These are phyloP conservation scores for Coccomyxa sp. DNA, from an alignment of 139 green algal species.

Conservation along the genomic window DNA sequence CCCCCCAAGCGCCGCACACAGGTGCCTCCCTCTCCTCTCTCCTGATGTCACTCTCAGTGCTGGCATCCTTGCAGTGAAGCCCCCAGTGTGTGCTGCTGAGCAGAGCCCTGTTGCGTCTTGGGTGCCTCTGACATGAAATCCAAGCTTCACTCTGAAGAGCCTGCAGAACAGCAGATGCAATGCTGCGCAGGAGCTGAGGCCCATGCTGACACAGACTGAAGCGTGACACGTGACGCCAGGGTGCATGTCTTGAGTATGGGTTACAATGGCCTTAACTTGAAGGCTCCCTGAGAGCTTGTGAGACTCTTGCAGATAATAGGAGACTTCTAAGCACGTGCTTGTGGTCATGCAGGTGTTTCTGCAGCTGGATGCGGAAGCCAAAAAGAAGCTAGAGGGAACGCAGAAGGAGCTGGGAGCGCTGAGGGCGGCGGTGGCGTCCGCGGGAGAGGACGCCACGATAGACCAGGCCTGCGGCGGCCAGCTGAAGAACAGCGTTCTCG, in stretches of 20 bases:
- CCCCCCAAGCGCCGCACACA: constrained; percentile 84
- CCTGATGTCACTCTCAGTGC: neutral
- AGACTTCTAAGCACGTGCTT: neutral
- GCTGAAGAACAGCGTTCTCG: constrained; percentile 43
- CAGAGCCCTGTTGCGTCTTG: no score
- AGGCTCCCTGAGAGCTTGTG: no score
- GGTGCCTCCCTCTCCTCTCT: constrained; percentile 27
- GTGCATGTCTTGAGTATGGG: no score
- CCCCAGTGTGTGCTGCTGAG: neutral
- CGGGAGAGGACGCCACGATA: constrained; percentile 11
- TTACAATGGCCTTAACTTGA: no score
- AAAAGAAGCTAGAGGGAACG: constrained; percentile 26
- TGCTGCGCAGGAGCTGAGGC: no score
- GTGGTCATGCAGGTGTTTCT: constrained; percentile 25
- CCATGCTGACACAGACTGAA: no score
- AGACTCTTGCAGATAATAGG: no score
- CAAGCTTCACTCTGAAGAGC: no score
- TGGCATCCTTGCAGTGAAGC: neutral
- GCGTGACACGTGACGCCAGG: no score
- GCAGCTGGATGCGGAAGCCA: constrained; percentile 24
- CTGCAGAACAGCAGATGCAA: no score
- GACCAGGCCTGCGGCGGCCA: constrained; percentile 28
- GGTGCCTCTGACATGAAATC: no score
- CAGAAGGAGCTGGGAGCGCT: constrained; percentile 11
- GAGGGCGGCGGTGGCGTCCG: neutral